Evolutionary conservation across 2,329 filamentous ascomycete genomes (phyloP), one percentile per base, ranked within the genome.

Genomic region (Ophiostoma perfectum): DNA sequence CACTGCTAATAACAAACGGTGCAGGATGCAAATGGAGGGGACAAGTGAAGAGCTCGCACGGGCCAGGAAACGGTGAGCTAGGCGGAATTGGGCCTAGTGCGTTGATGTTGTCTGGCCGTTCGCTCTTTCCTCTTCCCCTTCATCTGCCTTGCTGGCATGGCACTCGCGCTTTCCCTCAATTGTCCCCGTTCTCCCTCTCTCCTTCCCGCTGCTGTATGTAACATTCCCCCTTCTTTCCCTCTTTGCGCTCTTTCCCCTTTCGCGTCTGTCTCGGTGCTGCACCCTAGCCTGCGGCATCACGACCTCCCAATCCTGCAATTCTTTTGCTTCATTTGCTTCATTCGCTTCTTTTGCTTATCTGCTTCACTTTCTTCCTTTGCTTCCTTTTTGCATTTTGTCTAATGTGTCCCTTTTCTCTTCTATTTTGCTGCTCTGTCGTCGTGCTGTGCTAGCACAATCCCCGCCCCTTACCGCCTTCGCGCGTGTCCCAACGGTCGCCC

Each of bases 61-160:
- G 67, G 67, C 71, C 71, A 67, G 45, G 62, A 64, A 71, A 72
- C 68, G 67, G 66, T 44, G 49, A 5, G 8, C 70, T 71, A 72
- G 69, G 64, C 67, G 36, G 38, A 45, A 63, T 70, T 1, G 7
- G 60, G 71, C 42, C 67, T 72, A 72, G 70, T 62, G 64, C 65
- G 18, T 2, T 7, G 60, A 63, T 67, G 67, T 68, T 71, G 68
- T 69, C 68, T 68, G 62, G 52, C 67, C 67, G 68, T 69, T 64
- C 47, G 68, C 69, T 67, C 67, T 69, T 69, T 49, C 44, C 68
- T 69, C 68, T 65, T 68, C 64, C 55, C 60, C 45, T 18, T 42
- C 42, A 27, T 49, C 55, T 65, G 58, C 27, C 12, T 38, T 63
- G 60, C 60, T 63, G 60, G 60, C 60, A 63, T 11, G 52, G 60